Base-by-base conservation (phyloP, 1,139 yeast species). In the Yamadazyma spencermartinsiae region DNA sequence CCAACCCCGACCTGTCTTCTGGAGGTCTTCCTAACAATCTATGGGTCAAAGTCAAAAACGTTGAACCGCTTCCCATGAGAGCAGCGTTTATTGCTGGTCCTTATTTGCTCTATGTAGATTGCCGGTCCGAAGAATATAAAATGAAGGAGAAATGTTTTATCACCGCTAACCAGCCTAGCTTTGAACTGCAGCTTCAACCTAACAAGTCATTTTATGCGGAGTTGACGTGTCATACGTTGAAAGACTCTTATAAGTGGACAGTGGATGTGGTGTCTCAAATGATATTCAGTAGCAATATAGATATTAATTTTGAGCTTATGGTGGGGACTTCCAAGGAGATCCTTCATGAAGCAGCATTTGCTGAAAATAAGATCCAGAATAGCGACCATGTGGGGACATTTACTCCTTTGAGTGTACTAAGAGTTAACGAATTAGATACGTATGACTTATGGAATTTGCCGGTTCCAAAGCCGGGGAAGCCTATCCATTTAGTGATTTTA, bases 51-150 rank as follows among this genome's bases (percentile, higher is more conserved):
- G 75, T 92, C 28, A 80, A 79, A 50, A 92, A 92, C 58, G 70
- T 69, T 4, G 96, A 88, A 52, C 79, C 81, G 40, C 59, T 86
- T 9, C 80, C 96, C 0, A 63, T 86, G 50, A 63, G 97, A 34
- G 96, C 98, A 0, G 96, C 96, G 0, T 87, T 84, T 55, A 64
- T 92, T 18, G 82, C 89, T 31, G 98, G 98, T 0, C 98, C 98
- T 0, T 90, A 80, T 54, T 76, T 86, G n/a, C 58, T 92, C 2
- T 92, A 90, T 53, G 92, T 83, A 16, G 97, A 92, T 59, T 81
- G 94, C 37, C 65, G 82, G 35, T 73, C 86, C 0, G 76, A 65
- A 8, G 85, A 77, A 21, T 92, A 80, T 54, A 73, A 79, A 38
- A 82, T 78, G 43, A 64, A 74, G 18, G 63, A 69, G 34, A 63